Percentiles rank a stretch among this genome's conserved stretches.
Conservation (phyloP, 75 land plant species). For the Pinus albicaulis region DNA sequence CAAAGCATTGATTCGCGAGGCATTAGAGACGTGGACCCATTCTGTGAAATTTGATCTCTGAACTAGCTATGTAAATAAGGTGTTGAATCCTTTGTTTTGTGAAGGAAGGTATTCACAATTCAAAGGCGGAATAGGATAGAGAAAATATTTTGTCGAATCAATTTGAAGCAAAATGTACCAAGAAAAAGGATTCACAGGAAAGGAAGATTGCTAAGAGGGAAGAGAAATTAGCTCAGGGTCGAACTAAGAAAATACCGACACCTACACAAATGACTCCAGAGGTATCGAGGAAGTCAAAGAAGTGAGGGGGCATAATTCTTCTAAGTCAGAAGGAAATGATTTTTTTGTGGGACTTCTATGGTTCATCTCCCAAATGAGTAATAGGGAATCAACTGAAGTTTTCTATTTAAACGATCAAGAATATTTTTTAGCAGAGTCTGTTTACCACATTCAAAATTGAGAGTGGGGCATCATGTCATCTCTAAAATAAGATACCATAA, state of each 20-base stretch:
- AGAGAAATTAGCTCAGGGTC: constrained; percentile 32
- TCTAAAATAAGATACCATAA: no score
- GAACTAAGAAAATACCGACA: background rate
- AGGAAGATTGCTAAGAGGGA: constrained; percentile 63
- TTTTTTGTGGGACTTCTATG: background rate
- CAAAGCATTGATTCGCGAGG: no score
- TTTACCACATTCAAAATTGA: no score
- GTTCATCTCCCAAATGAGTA: background rate
- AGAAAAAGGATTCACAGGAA: constrained; percentile 64
- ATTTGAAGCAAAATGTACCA: constrained; percentile 54
- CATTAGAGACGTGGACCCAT: no score
- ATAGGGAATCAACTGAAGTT: background rate
- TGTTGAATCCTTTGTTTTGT: no score
- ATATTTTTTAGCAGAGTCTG: background rate
- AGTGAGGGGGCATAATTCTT: background rate
- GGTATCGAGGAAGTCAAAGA: constrained; percentile 8
- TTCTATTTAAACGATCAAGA: background rate
- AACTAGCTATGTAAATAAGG: no score
- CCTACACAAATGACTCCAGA: background rate
- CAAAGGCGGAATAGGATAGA: constrained; percentile 67
- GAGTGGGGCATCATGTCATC: no score
- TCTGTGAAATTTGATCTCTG: no score
- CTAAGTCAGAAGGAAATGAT: background rate
- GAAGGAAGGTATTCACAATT: constrained; percentile 75
- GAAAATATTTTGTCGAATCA: constrained; percentile 61